Evolutionary conservation across 192 early-diverging fungal genomes (phyloP).

Genomic region (Spizellomyces punctatus): DNA sequence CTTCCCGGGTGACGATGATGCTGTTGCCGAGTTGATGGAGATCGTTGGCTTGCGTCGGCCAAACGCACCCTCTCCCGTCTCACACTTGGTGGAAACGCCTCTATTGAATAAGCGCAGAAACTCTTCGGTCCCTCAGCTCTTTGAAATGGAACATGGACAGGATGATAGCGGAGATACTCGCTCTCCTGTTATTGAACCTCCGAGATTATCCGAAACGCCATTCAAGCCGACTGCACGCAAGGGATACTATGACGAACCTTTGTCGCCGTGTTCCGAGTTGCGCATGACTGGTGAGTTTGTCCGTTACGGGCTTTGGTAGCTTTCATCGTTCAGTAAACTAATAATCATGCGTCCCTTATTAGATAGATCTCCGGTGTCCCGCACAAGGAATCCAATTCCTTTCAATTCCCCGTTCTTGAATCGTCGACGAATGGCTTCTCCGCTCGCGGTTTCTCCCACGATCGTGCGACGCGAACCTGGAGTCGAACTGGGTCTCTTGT

Average conservation of each 20-base stretch:
- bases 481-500: slow-evolving; percentile 21
- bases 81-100: neutral
- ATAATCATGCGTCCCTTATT: neutral
- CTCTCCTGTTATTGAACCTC: slow-evolving; percentile 6
- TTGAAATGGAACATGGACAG: neutral
- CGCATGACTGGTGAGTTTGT: too few species aligned
- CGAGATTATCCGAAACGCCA: slow-evolving; percentile 19
- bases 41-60: slow-evolving; percentile 9
- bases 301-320: too few species aligned
- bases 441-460: neutral
- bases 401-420: slow-evolving; percentile 28
- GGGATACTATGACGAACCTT: too few species aligned
- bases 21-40: slow-evolving; percentile 28
- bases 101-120: neutral
- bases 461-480: neutral
- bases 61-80: neutral
- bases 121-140: slow-evolving; percentile 21
- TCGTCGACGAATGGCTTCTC: slow-evolving; percentile 1
- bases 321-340: neutral
- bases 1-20: slow-evolving; percentile 13
- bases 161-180: neutral
- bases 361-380: slow-evolving; percentile 18
- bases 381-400: slow-evolving; percentile 21
- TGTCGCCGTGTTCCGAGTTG: too few species aligned
- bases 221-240: slow-evolving; percentile 10